These are phyloP conservation scores for Pleodorina starrii DNA, from an alignment of 139 green algal genomes.

Conservation along the genomic window DNA sequence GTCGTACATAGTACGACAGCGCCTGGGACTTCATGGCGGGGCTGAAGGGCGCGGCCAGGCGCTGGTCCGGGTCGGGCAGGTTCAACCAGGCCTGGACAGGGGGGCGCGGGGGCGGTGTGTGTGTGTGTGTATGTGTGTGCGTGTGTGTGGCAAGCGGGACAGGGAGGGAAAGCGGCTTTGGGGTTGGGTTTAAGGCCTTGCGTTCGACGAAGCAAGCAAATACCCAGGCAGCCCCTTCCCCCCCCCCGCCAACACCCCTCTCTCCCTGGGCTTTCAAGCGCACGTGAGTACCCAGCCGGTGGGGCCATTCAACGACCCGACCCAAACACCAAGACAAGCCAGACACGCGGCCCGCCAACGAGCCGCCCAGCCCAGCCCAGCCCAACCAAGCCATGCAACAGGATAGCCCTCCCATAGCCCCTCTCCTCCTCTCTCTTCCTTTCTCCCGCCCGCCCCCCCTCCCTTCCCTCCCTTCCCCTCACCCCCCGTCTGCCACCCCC, in stretches of 20 bases:
- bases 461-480: background rate
- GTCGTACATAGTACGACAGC: constrained; percentile 49
- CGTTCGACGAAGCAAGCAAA: too few species aligned
- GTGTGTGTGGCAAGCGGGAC: background rate
- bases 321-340: too few species aligned
- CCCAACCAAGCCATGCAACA: too few species aligned
- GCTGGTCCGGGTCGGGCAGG: background rate
- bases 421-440: too few species aligned
- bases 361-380: too few species aligned
- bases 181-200: too few species aligned
- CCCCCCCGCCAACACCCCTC: too few species aligned
- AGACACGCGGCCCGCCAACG: too few species aligned
- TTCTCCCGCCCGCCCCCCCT: background rate
- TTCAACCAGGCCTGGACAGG: background rate
- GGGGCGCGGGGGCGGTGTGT: background rate
- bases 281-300: too few species aligned
- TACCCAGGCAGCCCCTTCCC: too few species aligned
- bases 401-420: too few species aligned
- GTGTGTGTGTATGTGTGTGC: background rate
- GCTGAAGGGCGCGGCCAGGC: constrained; percentile 22
- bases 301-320: too few species aligned
- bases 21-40: constrained; percentile 18
- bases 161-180: background rate
- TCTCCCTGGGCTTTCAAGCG: background rate
- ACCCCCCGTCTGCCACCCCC: background rate